Evolutionary conservation across 176 grass and related monocot genomes (phyloP).

Genomic region (Avena sativa): DNA sequence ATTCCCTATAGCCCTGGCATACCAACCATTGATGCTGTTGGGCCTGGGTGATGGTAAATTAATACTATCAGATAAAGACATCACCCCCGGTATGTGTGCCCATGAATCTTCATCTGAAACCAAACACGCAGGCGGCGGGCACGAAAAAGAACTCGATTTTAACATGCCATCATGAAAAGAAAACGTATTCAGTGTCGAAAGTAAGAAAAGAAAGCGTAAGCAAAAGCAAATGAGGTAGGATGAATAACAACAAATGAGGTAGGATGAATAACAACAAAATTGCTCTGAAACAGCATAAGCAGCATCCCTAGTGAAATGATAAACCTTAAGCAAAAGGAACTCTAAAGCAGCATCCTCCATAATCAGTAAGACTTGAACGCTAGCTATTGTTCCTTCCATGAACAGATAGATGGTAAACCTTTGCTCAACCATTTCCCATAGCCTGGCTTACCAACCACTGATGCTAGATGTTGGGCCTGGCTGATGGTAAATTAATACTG

Average conservation of each 20-base stretch:
- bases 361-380: too few species aligned
- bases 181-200: neutral
- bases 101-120: neutral
- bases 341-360: too few species aligned
- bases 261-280: too few species aligned
- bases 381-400: too few species aligned
- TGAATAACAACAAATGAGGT: too few species aligned
- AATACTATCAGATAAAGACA: slow-evolving; percentile 1
- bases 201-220: neutral
- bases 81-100: neutral
- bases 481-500: neutral
- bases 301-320: too few species aligned
- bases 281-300: too few species aligned
- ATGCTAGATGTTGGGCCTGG: neutral
- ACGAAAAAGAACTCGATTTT: neutral
- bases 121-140: neutral
- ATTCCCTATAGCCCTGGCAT: neutral
- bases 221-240: neutral
- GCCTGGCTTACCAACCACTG: neutral
- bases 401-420: neutral
- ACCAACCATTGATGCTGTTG: neutral
- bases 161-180: neutral
- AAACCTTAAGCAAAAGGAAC: too few species aligned
- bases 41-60: neutral
- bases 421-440: neutral